Conservation (phyloP, 768 basidiomycete genomes). For the Naganishia vishniacii region DNA sequence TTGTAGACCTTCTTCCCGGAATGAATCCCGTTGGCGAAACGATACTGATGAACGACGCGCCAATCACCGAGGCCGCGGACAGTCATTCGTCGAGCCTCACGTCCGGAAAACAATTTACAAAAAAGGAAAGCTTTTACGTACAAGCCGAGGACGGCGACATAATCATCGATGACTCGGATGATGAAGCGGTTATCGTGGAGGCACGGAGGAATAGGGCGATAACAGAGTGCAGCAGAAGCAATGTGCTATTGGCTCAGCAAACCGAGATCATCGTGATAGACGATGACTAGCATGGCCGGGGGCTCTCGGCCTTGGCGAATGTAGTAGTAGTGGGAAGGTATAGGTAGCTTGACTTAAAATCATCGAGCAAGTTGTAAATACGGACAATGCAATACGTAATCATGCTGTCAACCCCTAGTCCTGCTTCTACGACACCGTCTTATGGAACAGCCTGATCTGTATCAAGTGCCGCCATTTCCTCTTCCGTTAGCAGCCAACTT, state of each 20-base stretch:
- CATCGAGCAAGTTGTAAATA: conserved; percentile 1
- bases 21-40: conserved; percentile 7
- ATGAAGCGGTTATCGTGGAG: not conserved
- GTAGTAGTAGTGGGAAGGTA: not conserved
- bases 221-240: not conserved
- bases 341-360: no score
- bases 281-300: not conserved
- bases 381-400: not conserved
- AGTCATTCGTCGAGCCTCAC: not conserved
- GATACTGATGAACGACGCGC: no score
- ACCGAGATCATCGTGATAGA: not conserved
- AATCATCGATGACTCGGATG: not conserved
- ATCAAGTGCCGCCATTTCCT: conserved; percentile 35
- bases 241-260: not conserved
- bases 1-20: not conserved
- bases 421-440: not conserved
- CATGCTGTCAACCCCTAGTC: not conserved
- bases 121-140: conserved; percentile 2
- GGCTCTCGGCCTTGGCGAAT: not conserved
- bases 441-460: conserved; percentile 3
- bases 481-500: conserved; percentile 37
- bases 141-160: not conserved
- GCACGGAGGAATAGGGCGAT: not conserved
- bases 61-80: not conserved
- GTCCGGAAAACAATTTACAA: not conserved